Evolutionary conservation across 1,139 yeast genomes (phyloP), one percentile per base, ranked within the genome.

Genomic region (Barnettozyma hawaiiensis): DNA sequence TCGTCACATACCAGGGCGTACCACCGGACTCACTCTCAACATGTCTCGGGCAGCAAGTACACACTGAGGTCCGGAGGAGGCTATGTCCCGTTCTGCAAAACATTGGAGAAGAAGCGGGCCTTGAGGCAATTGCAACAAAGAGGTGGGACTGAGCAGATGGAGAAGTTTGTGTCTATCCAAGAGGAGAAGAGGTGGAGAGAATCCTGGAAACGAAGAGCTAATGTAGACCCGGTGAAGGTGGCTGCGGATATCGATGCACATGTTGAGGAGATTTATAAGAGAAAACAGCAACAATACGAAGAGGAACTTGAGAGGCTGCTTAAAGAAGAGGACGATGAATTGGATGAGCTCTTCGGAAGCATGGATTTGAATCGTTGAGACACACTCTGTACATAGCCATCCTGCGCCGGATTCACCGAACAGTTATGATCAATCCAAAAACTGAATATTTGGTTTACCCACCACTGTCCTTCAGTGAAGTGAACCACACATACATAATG

Each of bases 71-170:
- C 47, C n/a, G n/a, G n/a, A 3, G 15, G 38, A 4, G 41, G 43
- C 2, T 50, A 50, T 31, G 31, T 45, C 6, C 50, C 53, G 5
- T 50, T 50, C 31, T 39, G 33, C 21, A 33, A 32, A 18, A n/a
- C 24, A 16, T 14, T 48, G 7, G 40, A 35, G 28, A 39, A 31
- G 3, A 18, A 37, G 5, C 31, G 36, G 9, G 42, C 45, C 4
- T 8, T 41, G 5, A 35, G 37, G 26, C 45, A 33, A 12, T n/a
- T 45, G 11, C 39, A 45, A 18, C 41, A 28, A 6, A 32, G 53
- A 19, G 53, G 53, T 9, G 53, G 53, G 1, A 7, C 11, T 3
- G 46, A 41, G 1, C 44, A 46, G 22, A 50, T 50, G 53, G 49
- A 40, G 12, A 39, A 22, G 27, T 47, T 45, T 18, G 34, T 46